Evolutionary conservation across 1,284 basidiomycete genomes (phyloP).

Genomic region (Papiliotrema nemorosa): DNA sequence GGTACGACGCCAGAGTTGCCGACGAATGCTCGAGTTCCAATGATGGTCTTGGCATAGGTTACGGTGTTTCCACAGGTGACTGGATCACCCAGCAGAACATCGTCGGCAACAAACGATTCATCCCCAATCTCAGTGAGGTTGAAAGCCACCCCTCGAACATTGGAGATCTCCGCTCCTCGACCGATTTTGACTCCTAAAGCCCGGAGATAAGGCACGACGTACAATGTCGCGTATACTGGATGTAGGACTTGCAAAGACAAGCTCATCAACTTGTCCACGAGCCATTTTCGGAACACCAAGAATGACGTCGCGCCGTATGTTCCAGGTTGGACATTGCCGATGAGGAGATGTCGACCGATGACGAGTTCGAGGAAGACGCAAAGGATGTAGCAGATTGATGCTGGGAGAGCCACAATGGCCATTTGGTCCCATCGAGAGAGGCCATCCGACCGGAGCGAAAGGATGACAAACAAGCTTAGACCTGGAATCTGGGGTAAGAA

Average conservation of each 20-base stretch:
- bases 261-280: conserved; percentile 4
- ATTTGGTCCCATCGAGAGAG: not conserved
- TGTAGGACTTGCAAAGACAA: conserved; percentile 4
- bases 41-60: not conserved
- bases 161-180: conserved; percentile 3
- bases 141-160: not conserved
- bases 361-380: conserved; percentile 5
- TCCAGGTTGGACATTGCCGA: not conserved
- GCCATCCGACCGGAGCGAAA: not conserved
- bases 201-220: conserved; percentile 3
- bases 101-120: conserved; percentile 3
- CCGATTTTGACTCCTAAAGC: conserved; percentile 3
- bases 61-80: not conserved
- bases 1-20: conserved; percentile 3
- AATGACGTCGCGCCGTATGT: not conserved
- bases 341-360: not conserved
- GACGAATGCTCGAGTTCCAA: not conserved
- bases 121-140: conserved; percentile 5
- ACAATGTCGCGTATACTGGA: conserved; percentile 3
- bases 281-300: conserved; percentile 2
- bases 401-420: conserved; percentile 1
- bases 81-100: conserved; percentile 1
- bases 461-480: not conserved
- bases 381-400: not conserved
- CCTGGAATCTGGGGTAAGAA: conserved; percentile 2